Evolutionary conservation across 768 basidiomycete species (phyloP).

Genomic region (Gyrodon lividus): DNA sequence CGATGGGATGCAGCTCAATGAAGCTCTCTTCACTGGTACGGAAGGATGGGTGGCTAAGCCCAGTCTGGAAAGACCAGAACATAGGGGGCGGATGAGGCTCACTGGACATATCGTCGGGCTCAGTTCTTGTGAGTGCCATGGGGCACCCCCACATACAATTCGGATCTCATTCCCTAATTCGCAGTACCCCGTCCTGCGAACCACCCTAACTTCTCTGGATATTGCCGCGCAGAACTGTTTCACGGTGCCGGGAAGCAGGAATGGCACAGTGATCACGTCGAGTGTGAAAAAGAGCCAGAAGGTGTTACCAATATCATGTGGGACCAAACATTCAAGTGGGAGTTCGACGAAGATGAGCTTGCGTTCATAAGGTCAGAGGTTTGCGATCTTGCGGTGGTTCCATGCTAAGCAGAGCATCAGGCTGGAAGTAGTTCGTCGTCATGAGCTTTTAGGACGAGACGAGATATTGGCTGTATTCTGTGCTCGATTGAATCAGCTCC

Average conservation of each 20-base stretch:
- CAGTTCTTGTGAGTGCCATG: constrained; percentile 40
- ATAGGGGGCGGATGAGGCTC: constrained; percentile 20
- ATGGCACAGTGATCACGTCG: constrained; percentile 44
- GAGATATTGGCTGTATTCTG: constrained; percentile 52
- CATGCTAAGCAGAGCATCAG: constrained; percentile 6
- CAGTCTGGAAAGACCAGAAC: constrained; percentile 22
- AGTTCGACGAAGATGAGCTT: constrained; percentile 48
- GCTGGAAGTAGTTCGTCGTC: constrained; percentile 22
- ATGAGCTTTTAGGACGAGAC: constrained; percentile 45
- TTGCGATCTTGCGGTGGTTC: not conserved
- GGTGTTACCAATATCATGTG: constrained; percentile 41
- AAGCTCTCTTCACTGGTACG: constrained; percentile 58
- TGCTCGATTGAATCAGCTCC: constrained; percentile 46
- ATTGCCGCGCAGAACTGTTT: constrained; percentile 47
- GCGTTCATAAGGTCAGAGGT: constrained; percentile 49
- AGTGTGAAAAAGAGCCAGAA: constrained; percentile 32
- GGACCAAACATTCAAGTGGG: constrained; percentile 47
- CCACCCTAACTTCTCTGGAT: constrained; percentile 38
- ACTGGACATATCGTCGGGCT: constrained; percentile 41
- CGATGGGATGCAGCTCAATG: constrained; percentile 56
- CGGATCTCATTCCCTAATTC: not conserved
- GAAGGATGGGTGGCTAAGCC: constrained; percentile 58
- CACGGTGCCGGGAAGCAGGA: constrained; percentile 38
- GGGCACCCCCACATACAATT: not conserved
- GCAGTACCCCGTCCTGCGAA: constrained; percentile 48